Percentiles rank a stretch among this genome's conserved stretches.
Evolutionary conservation across 371 early-diverging fungal genomes (phyloP).

Genomic region (Rozella allomycis): DNA sequence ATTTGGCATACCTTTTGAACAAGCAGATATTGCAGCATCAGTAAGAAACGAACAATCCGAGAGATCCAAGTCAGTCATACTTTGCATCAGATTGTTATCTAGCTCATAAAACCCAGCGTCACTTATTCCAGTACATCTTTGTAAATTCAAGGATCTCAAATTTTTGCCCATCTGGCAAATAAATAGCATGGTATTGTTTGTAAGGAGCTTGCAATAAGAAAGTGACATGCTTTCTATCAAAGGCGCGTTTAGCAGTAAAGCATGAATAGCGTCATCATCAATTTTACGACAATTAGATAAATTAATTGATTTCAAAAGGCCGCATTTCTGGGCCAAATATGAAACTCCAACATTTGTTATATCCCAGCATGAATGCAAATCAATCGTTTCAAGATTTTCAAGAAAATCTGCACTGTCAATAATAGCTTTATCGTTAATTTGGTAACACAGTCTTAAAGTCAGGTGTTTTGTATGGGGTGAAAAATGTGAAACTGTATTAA

Average conservation of each 20-base stretch:
- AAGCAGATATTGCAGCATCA: slow-evolving; percentile 32
- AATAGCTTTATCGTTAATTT: too few species aligned
- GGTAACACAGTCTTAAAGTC: too few species aligned
- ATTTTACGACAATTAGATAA: slow-evolving; percentile 57
- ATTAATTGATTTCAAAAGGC: slow-evolving; percentile 28
- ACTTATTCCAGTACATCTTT: slow-evolving; percentile 48
- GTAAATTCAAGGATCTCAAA: slow-evolving; percentile 38
- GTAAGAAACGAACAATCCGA: slow-evolving; percentile 57
- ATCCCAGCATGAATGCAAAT: too few species aligned
- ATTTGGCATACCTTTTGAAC: slow-evolving; percentile 29
- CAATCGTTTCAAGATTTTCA: too few species aligned
- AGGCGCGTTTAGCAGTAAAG: slow-evolving; percentile 15
- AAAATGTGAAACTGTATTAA: too few species aligned
- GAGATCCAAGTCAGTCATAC: slow-evolving; percentile 10
- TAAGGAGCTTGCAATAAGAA: slow-evolving; percentile 53
- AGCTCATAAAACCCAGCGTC: slow-evolving; percentile 40
- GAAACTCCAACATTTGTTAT: too few species aligned
- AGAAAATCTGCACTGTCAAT: too few species aligned
- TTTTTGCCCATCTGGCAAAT: neutral
- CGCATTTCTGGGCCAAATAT: too few species aligned
- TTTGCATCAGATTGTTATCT: slow-evolving; percentile 7
- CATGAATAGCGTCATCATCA: slow-evolving; percentile 31
- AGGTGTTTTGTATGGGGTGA: too few species aligned
- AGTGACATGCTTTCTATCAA: slow-evolving; percentile 10
- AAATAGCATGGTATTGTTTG: slow-evolving; percentile 27